Percentiles rank a stretch among this genome's conserved stretches.
phyloP scores from a whole-genome alignment of 2,329 filamentous ascomycete genomes.

The Ophiostoma ulmi region DNA sequence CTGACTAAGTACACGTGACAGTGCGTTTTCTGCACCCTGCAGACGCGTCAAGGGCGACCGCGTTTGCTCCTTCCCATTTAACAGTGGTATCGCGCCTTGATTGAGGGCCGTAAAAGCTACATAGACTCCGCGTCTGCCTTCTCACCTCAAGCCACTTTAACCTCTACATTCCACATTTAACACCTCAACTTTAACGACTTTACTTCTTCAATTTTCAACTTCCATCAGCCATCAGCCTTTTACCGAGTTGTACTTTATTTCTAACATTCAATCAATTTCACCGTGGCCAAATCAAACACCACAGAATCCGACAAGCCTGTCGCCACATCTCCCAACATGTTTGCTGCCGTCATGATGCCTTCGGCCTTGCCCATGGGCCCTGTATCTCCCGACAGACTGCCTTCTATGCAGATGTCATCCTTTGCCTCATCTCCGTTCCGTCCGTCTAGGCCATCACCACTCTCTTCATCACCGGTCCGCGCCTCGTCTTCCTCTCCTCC shows the following conservation, averaged over 20 bases:
- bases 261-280: neutral
- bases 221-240: neutral
- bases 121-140: neutral
- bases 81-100: neutral
- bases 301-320: constrained; percentile 1
- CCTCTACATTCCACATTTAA: neutral
- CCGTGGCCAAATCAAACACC: neutral
- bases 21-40: constrained; percentile 3
- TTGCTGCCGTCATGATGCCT: constrained; percentile 23
- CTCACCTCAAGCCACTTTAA: neutral
- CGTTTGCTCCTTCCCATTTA: constrained; percentile 4
- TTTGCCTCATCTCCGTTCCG: constrained; percentile 36
- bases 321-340: constrained; percentile 23
- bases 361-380: constrained; percentile 17
- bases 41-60: constrained; percentile 19
- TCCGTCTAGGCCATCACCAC: constrained; percentile 50
- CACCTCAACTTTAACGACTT: neutral
- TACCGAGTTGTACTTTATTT: neutral
- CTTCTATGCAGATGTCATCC: constrained; percentile 42
- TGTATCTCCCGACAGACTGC: constrained; percentile 38
- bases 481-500: constrained; percentile 40
- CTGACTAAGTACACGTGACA: constrained; percentile 15
- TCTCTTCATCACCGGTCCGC: constrained; percentile 55
- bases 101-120: neutral
- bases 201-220: neutral